These are phyloP conservation scores for Candida namnaoensis DNA, from an alignment of 805 yeast species.

Conservation along the genomic window DNA sequence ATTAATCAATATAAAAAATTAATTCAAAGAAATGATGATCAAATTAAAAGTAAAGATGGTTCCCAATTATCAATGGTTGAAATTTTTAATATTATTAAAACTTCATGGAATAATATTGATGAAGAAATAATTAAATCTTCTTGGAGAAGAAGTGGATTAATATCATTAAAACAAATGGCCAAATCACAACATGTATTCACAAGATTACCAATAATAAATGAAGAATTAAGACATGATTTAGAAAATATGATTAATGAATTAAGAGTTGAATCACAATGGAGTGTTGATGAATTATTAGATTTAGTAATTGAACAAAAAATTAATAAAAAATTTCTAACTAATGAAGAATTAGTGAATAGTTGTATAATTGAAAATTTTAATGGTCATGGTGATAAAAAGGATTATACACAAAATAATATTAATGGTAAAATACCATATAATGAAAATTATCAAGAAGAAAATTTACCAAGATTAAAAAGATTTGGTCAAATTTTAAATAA, in stretches of 20 bases:
- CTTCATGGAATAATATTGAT: conserved; percentile 43
- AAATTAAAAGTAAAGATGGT: conserved; percentile 22
- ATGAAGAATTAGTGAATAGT: conserved; percentile 53
- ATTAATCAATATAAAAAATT: conserved; percentile 42
- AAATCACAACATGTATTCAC: conserved; percentile 9
- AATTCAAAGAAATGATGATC: conserved; percentile 10
- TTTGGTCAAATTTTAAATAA: conserved; percentile 4
- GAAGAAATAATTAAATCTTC: conserved; percentile 26
- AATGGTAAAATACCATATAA: background rate
- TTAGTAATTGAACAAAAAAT: conserved; percentile 33
- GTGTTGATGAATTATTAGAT: conserved; percentile 42
- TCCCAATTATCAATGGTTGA: conserved; percentile 43
- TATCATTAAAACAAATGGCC: conserved; percentile 23
- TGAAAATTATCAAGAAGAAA: background rate
- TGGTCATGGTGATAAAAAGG: conserved; percentile 8
- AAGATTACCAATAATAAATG: conserved; percentile 23
- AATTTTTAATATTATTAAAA: conserved; percentile 49
- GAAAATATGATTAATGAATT: conserved; percentile 34
- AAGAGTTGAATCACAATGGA: conserved; percentile 51
- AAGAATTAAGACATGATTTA: conserved; percentile 31
- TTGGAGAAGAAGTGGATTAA: conserved; percentile 34
- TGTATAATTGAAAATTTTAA: conserved; percentile 38
- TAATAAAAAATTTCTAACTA: conserved; percentile 38
- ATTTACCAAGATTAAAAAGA: conserved; percentile 7
- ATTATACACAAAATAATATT: conserved; percentile 3